Evolutionary conservation across 2,329 filamentous ascomycete species (phyloP), one percentile per base, ranked within the genome.

Genomic region (Cladorrhinum sp.): DNA sequence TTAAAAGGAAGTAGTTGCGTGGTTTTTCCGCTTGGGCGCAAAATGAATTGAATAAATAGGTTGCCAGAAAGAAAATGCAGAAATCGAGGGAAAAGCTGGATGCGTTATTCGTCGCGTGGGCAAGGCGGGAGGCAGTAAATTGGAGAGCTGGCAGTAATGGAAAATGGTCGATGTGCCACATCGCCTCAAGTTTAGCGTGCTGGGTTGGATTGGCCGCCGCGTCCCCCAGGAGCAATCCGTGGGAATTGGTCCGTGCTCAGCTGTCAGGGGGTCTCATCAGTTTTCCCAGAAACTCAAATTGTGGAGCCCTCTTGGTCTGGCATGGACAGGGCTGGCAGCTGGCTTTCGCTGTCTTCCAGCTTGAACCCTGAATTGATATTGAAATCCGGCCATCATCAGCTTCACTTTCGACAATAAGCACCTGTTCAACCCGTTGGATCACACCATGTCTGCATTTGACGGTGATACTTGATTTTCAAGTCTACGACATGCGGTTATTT

Each of bases 101-200:
- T 57, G 59, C 16, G 36, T 27, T n/a, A n/a, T n/a, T n/a, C 20
- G 62, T 63, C 61, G 61, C 61, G 60, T 61, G 55, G 52, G 27
- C 23, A 36, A 50, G 32, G 45, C 12, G 2, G 32, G 9, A 36
- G 32, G 16, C 45, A 36, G 58, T 29, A 55, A 62, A 60, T 60
- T 62, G 60, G 61, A 62, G 62, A 68, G 66, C 63, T 63, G 66
- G 56, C 58, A 59, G 64, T 60, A 58, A n/a, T n/a, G n/a, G n/a
- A n/a, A n/a, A n/a, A n/a, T n/a, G n/a, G 60, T 64, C 59, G 64
- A 67, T 66, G 61, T 65, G 66, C 66, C 66, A 68, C 66, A 65
- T 68, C 66, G 66, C 66, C 66, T 68, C 54, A 68, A 65, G 55
- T 45, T 59, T 54, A 57, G 52, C 50, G 51, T 54, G n/a, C n/a